Conservation (phyloP, 2,329 filamentous ascomycete genomes). For the Trichoderma afroharzianum region DNA sequence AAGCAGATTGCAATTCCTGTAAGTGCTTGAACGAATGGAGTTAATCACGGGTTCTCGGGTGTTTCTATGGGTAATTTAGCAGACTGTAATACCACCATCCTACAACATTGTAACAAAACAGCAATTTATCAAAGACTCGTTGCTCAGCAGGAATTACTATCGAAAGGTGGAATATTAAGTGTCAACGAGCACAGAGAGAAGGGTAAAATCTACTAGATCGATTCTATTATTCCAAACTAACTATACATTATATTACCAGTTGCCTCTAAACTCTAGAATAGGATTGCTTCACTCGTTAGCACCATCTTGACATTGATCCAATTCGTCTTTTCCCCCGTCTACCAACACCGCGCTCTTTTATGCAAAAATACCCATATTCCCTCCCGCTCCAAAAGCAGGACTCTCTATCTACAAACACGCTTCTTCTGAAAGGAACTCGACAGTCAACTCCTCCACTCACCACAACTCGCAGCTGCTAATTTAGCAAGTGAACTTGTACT, state of each 20-base stretch:
- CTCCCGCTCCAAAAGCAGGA: not conserved
- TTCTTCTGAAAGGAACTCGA: not conserved
- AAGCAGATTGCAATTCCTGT: conserved; percentile 34
- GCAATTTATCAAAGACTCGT: not conserved
- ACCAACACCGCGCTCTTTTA: conserved; percentile 11
- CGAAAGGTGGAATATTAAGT: not conserved
- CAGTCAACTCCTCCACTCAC: not conserved
- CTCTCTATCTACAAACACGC: not conserved
- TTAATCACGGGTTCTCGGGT: not conserved
- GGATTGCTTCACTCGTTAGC: conserved; percentile 11
- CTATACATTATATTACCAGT: conserved; percentile 10
- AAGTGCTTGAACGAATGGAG: conserved; percentile 22
- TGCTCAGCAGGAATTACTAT: no score
- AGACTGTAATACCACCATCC: not conserved
- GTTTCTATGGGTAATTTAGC: not conserved
- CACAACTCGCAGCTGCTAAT: not conserved
- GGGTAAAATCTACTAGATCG: not conserved
- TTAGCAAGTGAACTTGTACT: conserved; percentile 34
- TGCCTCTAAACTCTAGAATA: not conserved
- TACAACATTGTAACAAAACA: not conserved
- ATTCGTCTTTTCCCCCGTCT: not conserved
- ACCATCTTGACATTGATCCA: conserved; percentile 3
- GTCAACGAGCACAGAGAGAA: not conserved
- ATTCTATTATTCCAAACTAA: not conserved
- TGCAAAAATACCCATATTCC: not conserved